These are phyloP conservation scores for Lachnellula subtilissima DNA, from an alignment of 2,329 filamentous ascomycete species.

Conservation along the genomic window DNA sequence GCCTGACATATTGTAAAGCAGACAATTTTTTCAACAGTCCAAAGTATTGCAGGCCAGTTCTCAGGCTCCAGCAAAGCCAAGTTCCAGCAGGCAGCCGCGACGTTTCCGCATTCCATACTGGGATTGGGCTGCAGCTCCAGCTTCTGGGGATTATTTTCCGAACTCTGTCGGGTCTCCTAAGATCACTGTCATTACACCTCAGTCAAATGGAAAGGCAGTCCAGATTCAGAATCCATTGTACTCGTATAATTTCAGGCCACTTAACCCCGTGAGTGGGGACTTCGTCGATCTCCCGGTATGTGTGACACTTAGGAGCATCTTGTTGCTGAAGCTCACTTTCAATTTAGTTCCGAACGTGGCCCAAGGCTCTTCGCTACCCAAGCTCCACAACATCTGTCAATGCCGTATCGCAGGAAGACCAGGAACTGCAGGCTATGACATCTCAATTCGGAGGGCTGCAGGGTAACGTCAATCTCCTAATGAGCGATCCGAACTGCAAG, in stretches of 20 bases:
- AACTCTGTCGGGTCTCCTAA: conserved; percentile 25
- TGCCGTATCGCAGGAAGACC: conserved; percentile 19
- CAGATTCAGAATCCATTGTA: conserved; percentile 61
- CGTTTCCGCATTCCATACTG: conserved; percentile 43
- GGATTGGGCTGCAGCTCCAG: conserved; percentile 46
- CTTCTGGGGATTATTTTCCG: conserved; percentile 36
- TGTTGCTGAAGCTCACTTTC: background rate
- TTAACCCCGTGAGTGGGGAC: conserved; percentile 35
- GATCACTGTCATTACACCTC: conserved; percentile 20
- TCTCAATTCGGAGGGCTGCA: conserved; percentile 21
- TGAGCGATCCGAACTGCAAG: conserved; percentile 50
- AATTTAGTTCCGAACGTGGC: conserved; percentile 19
- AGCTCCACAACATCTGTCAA: conserved; percentile 10
- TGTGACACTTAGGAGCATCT: background rate
- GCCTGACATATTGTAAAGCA: conserved; percentile 48
- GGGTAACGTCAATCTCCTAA: conserved; percentile 20
- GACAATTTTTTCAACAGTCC: conserved; percentile 38
- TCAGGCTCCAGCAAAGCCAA: conserved; percentile 40
- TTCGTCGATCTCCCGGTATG: conserved; percentile 15
- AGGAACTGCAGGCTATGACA: conserved; percentile 18
- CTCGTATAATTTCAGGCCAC: conserved; percentile 54
- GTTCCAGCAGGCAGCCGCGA: conserved; percentile 41
- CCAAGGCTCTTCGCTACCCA: conserved; percentile 23
- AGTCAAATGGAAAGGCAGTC: conserved; percentile 44
- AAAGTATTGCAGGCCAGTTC: conserved; percentile 44